Base-by-base conservation (phyloP, 768 basidiomycete genomes). In the Naganishia onofrii region DNA sequence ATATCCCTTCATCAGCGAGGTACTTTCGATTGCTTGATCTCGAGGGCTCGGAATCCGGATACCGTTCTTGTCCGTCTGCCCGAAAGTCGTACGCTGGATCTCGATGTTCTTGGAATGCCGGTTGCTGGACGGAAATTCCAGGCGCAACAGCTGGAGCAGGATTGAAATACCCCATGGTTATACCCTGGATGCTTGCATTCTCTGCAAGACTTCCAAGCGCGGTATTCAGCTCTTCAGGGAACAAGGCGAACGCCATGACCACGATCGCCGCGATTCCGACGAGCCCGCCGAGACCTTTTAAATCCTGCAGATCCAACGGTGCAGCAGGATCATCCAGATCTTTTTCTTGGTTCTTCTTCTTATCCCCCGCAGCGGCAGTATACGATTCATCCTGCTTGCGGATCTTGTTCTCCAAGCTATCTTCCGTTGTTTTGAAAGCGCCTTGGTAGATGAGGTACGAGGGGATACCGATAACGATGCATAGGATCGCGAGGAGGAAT, bases 181-280 rank as follows among this genome's bases (percentile, higher is more conserved):
- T 15, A 7, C 52, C 48, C 4, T 31, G 48, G 23, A 32, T 28
- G 10, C 21, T 65, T 48, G 65, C 29, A 26, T 42, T 32, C 31
- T 38, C 51, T 7, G 60, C 28, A 0, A 64, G n/a, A 0, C 53
- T 34, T 9, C 48, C 52, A 6, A 64, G 17, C 34, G 53, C 64
- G 17, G 46, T 48, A 31, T 71, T 68, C 23, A 71, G n/a, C 48
- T 72, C 71, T 28, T 72, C 66, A 1, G 71, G 71, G 32, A 72
- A 72, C 12, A 72, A 26, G 10, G 67, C 55, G 56, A 72, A 69
- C 17, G 58, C 67, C 55, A 72, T 38, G n/a, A 72, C 67, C 4
- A 72, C 38, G 31, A 72, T 23, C 38, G 67, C 71, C 8, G 66
- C 60, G 5, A 72, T n/a, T 15, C 67, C 71, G 1, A 72, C 67